Evolutionary conservation across 2,329 filamentous ascomycete genomes (phyloP).

Genomic region (Fusarium sacchari): DNA sequence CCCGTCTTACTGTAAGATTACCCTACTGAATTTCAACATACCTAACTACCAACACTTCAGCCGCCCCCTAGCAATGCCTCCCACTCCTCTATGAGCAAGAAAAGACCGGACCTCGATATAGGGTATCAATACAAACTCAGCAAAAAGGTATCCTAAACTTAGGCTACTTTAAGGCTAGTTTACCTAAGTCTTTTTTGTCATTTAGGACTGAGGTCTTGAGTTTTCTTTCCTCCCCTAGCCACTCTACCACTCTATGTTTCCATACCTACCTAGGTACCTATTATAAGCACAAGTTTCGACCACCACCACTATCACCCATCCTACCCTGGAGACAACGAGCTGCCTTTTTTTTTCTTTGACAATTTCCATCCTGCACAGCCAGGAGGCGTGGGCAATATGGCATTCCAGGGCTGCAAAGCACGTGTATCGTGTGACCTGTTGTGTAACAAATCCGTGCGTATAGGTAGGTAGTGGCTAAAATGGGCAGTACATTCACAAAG

Average conservation of each 20-base stretch:
- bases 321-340: background rate
- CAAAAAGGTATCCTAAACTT: too few relatives aligned
- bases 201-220: too few relatives aligned
- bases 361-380: background rate
- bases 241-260: too few relatives aligned
- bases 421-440: conserved; percentile 13
- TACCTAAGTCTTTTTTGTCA: too few relatives aligned
- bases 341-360: background rate
- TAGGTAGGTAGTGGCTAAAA: background rate
- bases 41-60: background rate
- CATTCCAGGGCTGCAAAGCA: background rate
- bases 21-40: background rate
- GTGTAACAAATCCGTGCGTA: background rate
- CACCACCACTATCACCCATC: background rate
- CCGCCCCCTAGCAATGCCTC: background rate
- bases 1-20: background rate
- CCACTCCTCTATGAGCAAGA: too few relatives aligned
- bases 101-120: too few relatives aligned
- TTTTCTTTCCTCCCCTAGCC: too few relatives aligned
- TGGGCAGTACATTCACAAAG: background rate
- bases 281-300: background rate
- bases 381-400: background rate
- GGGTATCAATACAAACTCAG: too few relatives aligned
- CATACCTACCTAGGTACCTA: too few relatives aligned
- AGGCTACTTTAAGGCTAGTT: too few relatives aligned